Percentiles rank a stretch among this genome's conserved stretches.
Conservation (phyloP, 768 basidiomycete species). For the Butyriboletus loyo region DNA sequence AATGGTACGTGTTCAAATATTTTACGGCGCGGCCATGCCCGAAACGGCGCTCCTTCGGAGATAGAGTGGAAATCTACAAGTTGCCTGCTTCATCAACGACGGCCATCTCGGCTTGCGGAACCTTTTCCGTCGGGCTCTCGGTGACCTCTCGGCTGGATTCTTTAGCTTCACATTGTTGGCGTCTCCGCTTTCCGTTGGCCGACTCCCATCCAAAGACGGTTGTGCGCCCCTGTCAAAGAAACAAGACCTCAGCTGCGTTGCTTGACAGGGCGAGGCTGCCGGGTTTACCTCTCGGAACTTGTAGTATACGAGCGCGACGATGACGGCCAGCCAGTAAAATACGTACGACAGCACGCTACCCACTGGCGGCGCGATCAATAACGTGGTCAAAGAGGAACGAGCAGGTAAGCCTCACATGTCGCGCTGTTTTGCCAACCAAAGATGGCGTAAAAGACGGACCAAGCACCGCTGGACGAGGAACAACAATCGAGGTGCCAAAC, state of each 20-base stretch:
- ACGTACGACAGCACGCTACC: conserved; percentile 85
- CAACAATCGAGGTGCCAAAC: conserved; percentile 91
- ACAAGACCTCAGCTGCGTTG: neutral
- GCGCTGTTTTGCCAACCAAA: conserved; percentile 89
- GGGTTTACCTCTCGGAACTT: conserved; percentile 55
- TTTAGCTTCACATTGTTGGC: conserved; percentile 24
- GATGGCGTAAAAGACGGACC: conserved; percentile 81
- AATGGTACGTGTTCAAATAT: neutral
- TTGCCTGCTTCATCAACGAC: too few relatives aligned
- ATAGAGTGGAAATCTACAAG: neutral
- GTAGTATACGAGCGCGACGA: conserved; percentile 60
- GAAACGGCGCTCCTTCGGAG: neutral
- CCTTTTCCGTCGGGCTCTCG: neutral
- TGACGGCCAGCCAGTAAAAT: conserved; percentile 88
- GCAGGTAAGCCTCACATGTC: conserved; percentile 41
- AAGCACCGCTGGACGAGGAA: conserved; percentile 60
- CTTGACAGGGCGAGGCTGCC: neutral
- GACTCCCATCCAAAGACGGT: conserved; percentile 57
- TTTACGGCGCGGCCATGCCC: neutral
- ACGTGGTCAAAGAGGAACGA: neutral
- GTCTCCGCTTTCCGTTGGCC: conserved; percentile 40
- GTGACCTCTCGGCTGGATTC: neutral
- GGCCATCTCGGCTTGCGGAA: neutral
- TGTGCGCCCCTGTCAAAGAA: conserved; percentile 55
- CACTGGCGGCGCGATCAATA: conserved; percentile 33